A percentile compares a stretch with the other conserved stretches of the same genome.
These are phyloP conservation scores for Lophium mytilinum DNA, from an alignment of 495 filamentous ascomycete genomes.

Conservation along the genomic window DNA sequence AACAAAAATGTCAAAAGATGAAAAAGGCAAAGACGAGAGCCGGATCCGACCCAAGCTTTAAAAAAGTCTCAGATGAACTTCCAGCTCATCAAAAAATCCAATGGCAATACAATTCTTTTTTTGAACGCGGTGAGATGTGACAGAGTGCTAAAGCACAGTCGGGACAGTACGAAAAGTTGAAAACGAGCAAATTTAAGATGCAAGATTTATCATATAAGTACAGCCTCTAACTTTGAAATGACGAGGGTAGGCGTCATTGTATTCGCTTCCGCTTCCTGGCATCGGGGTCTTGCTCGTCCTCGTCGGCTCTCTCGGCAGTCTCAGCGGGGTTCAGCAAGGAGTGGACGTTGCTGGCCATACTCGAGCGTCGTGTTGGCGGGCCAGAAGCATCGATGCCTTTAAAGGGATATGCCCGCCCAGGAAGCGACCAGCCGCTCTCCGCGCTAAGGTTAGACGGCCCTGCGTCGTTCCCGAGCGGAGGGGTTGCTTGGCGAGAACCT, in stretches of 20 bases:
- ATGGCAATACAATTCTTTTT: no score
- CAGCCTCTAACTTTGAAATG: no score
- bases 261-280: slow-evolving; percentile 33
- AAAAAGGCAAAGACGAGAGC: no score
- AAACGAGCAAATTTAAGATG: no score
- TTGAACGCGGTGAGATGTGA: no score
- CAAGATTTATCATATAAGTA: no score
- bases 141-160: no score
- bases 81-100: no score
- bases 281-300: slow-evolving; percentile 46
- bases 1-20: no score
- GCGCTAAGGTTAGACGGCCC: slow-evolving; percentile 39
- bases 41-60: no score
- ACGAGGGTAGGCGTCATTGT: slow-evolving; percentile 3
- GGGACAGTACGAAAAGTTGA: no score
- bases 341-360: slow-evolving; percentile 72
- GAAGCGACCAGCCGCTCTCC: slow-evolving; percentile 54
- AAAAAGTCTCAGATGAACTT: no score
- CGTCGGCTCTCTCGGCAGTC: slow-evolving; percentile 62
- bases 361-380: slow-evolving; percentile 61
- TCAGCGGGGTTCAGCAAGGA: slow-evolving; percentile 79
- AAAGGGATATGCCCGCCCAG: slow-evolving; percentile 40
- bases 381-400: slow-evolving; percentile 32
- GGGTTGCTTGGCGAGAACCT: slow-evolving; percentile 53
- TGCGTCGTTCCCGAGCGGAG: slow-evolving; percentile 19